phyloP scores from a whole-genome alignment of 2,329 filamentous ascomycete species.

The Furcasterigmium sp. region DNA sequence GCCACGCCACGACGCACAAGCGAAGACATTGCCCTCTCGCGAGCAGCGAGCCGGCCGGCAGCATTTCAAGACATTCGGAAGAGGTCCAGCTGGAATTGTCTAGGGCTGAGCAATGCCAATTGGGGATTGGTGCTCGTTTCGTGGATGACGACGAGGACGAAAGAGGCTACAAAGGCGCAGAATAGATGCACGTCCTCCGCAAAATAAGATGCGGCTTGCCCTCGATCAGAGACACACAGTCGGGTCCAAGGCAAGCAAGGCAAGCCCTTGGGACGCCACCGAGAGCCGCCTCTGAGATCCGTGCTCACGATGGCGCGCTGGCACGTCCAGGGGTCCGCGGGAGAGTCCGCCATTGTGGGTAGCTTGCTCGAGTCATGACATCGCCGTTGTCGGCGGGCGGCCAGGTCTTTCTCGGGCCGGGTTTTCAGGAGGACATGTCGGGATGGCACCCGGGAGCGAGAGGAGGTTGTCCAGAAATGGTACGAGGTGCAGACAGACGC shows the following conservation, averaged over 20 bases:
- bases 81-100: too few relatives aligned
- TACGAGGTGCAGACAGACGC: too few relatives aligned
- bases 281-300: neutral
- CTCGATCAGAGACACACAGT: neutral
- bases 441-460: too few relatives aligned
- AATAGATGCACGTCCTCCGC: constrained; percentile 1
- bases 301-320: neutral
- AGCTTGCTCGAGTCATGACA: neutral
- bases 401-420: too few relatives aligned
- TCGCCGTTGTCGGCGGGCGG: neutral
- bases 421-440: too few relatives aligned
- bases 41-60: too few relatives aligned
- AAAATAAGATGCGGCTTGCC: constrained; percentile 13
- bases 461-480: too few relatives aligned
- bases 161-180: too few relatives aligned
- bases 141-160: neutral
- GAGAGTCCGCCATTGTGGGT: neutral
- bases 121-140: neutral
- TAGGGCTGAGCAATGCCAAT: too few relatives aligned
- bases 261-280: neutral
- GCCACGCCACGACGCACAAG: too few relatives aligned
- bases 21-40: too few relatives aligned
- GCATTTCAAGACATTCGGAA: too few relatives aligned
- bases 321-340: neutral
- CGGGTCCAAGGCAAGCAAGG: neutral